These are phyloP conservation scores for Pyricularia grisea DNA, from an alignment of 2,329 filamentous ascomycete genomes.

Conservation along the genomic window DNA sequence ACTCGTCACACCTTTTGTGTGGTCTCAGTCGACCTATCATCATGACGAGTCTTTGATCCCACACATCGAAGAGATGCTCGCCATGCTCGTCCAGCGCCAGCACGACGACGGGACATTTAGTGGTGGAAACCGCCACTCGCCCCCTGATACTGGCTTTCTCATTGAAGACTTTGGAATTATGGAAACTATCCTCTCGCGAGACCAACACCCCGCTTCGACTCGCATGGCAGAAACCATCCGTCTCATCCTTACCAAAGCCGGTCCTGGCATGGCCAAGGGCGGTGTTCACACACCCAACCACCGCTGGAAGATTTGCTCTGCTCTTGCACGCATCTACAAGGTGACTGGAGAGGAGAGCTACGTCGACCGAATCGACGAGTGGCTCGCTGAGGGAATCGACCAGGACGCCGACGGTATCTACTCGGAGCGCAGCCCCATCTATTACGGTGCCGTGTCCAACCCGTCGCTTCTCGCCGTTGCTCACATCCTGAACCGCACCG, in stretches of 20 bases:
- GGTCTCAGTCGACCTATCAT: background rate
- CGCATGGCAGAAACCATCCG: background rate
- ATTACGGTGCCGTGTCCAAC: background rate
- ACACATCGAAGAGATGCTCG: background rate
- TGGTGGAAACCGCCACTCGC: constrained; percentile 2
- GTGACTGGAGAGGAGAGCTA: constrained; percentile 1
- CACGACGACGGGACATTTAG: background rate
- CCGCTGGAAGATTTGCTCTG: constrained; percentile 2
- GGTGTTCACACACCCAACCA: constrained; percentile 2
- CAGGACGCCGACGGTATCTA: constrained; percentile 2
- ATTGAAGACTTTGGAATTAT: constrained; percentile 3
- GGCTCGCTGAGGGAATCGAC: constrained; percentile 3
- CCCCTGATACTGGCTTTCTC: constrained; percentile 1
- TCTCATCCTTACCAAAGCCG: background rate
- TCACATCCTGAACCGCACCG: background rate
- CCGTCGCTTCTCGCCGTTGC: background rate
- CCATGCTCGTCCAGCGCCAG: background rate
- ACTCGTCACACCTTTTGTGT: constrained; percentile 1
- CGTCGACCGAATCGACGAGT: background rate
- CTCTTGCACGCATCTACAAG: constrained; percentile 1
- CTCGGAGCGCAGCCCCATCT: constrained; percentile 3
- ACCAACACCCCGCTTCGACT: background rate
- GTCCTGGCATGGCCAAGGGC: background rate
- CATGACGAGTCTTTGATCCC: constrained; percentile 2
- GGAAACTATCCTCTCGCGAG: background rate